Percentiles rank a stretch among this genome's conserved stretches.
Evolutionary conservation across 495 filamentous ascomycete genomes (phyloP).

Genomic region (Daldinia grandis): DNA sequence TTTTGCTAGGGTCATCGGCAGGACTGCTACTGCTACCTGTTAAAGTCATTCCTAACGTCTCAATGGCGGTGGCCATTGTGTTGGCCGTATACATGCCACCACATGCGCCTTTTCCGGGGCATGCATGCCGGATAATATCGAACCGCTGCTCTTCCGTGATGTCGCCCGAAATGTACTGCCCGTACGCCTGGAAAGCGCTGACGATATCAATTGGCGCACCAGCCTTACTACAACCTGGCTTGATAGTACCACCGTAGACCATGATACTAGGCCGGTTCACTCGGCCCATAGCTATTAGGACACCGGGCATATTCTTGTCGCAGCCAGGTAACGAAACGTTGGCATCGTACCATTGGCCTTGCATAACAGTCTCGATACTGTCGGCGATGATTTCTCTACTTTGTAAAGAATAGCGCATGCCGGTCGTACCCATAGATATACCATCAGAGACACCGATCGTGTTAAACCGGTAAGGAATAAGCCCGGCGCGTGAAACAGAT

Average conservation of each 20-base stretch:
- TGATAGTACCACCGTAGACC: slow-evolving; percentile 96
- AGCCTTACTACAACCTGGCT: slow-evolving; percentile 82
- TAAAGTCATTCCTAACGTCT: slow-evolving; percentile 94
- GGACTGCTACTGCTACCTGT: slow-evolving; percentile 93
- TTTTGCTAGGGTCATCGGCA: slow-evolving; percentile 85
- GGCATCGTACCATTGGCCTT: slow-evolving; percentile 98
- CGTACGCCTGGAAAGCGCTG: slow-evolving; percentile 97
- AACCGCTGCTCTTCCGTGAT: slow-evolving; percentile 90
- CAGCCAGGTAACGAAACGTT: slow-evolving; percentile 98
- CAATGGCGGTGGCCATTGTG: slow-evolving; percentile 98
- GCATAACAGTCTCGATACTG: slow-evolving; percentile 98
- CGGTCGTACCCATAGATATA: slow-evolving; percentile 82
- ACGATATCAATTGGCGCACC: slow-evolving; percentile 91
- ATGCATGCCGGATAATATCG: slow-evolving; percentile 95
- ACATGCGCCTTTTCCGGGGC: slow-evolving; percentile 91
- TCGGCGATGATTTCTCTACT: slow-evolving; percentile 96
- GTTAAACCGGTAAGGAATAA: slow-evolving; percentile 94
- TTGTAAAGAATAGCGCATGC: slow-evolving; percentile 96
- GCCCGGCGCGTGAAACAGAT: slow-evolving; percentile 80
- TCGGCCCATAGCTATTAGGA: slow-evolving; percentile 96
- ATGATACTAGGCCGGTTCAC: slow-evolving; percentile 93
- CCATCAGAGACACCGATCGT: slow-evolving; percentile 92
- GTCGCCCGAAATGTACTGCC: slow-evolving; percentile 89
- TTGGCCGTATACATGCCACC: slow-evolving; percentile 99
- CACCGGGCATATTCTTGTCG: slow-evolving; percentile 99